These are phyloP conservation scores for Cyclospora cayetanensis DNA, from an alignment of 169 alveolate genomes.

Conservation along the genomic window DNA sequence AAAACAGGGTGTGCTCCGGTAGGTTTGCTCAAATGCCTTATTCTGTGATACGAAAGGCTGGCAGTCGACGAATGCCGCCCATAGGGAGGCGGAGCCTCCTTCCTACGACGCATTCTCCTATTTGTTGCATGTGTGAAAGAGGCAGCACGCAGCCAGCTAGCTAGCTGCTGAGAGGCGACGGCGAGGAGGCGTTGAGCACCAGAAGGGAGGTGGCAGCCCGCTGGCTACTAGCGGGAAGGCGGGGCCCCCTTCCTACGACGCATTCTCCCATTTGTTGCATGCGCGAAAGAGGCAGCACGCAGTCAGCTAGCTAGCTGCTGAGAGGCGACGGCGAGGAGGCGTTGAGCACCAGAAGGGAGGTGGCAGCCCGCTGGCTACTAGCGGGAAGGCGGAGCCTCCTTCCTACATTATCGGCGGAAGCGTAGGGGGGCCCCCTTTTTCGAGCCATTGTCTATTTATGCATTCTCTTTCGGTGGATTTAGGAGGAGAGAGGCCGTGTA, in stretches of 20 bases:
- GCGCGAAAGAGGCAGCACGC: background rate
- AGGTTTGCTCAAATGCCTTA: too few species aligned
- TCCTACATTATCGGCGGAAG: background rate
- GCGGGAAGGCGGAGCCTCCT: too few species aligned
- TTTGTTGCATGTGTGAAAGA: too few species aligned
- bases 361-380: background rate
- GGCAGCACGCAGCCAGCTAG: slow-evolving; percentile 9
- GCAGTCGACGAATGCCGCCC: too few species aligned
- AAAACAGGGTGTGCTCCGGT: too few species aligned
- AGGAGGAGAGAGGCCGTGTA: background rate
- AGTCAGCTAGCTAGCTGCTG: background rate
- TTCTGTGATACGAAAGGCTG: too few species aligned
- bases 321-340: background rate
- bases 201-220: background rate
- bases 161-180: background rate
- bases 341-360: background rate
- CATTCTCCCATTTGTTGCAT: background rate
- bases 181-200: background rate
- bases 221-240: background rate
- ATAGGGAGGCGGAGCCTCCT: background rate
- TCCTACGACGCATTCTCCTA: too few species aligned
- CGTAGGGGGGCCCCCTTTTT: background rate
- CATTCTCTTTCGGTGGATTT: background rate
- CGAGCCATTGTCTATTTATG: background rate
- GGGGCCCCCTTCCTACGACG: background rate